phyloP scores from a whole-genome alignment of 441 rosid species.

The Lepidium campestre region DNA sequence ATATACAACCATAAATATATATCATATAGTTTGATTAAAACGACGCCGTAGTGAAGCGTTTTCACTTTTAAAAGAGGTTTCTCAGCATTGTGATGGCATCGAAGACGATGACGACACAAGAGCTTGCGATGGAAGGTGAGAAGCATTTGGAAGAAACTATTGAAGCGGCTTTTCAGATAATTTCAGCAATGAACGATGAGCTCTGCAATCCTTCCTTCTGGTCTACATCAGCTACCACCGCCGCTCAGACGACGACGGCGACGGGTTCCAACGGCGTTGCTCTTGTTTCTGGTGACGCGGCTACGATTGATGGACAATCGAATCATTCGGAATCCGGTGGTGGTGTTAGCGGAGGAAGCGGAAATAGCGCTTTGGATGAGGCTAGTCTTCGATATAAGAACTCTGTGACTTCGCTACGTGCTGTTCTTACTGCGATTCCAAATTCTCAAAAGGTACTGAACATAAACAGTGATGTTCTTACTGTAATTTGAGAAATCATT shows the following conservation, averaged over 20 bases:
- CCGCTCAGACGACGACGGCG: slow-evolving; percentile 12
- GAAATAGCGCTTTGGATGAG: slow-evolving; percentile 25
- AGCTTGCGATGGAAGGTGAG: slow-evolving; percentile 85
- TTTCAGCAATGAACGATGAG: slow-evolving; percentile 92
- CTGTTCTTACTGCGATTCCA: slow-evolving; percentile 22
- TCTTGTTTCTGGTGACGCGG: slow-evolving; percentile 29
- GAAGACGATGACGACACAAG: slow-evolving; percentile 54
- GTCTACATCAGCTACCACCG: slow-evolving; percentile 43
- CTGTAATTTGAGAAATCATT: background rate
- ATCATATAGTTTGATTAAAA: background rate
- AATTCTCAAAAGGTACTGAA: slow-evolving; percentile 20
- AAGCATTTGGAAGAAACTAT: slow-evolving; percentile 84
- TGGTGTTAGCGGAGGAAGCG: slow-evolving; percentile 22
- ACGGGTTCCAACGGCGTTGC: slow-evolving; percentile 9
- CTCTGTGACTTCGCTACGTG: slow-evolving; percentile 23
- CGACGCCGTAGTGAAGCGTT: background rate
- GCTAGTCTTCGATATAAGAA: slow-evolving; percentile 27
- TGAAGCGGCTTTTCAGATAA: slow-evolving; percentile 77
- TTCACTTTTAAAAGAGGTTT: slow-evolving; percentile 8
- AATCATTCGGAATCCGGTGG: slow-evolving; percentile 37
- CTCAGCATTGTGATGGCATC: slow-evolving; percentile 1
- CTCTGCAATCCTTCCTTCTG: slow-evolving; percentile 82
- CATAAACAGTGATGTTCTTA: background rate
- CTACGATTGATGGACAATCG: slow-evolving; percentile 14
- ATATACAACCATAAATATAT: background rate